Evolutionary conservation across 1,139 yeast species (phyloP), one percentile per base, ranked within the genome.

Genomic region (Debaryomyces nepalensis): DNA sequence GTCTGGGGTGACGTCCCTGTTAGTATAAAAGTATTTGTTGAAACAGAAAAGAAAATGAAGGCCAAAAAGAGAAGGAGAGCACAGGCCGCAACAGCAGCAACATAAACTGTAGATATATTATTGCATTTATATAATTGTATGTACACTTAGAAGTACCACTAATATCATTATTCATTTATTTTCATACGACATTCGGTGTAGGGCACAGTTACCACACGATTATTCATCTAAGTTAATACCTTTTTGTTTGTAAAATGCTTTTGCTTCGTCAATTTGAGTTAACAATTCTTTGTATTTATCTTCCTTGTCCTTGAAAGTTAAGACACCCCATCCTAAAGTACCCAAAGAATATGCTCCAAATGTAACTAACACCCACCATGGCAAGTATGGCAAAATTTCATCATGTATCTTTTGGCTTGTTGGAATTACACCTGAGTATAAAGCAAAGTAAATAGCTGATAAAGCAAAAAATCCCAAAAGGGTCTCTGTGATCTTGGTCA

Each of bases 11-110:
- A 78, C 39, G 82, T 89, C 34, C 95, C 96, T 10, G 74, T 84
- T 10, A 81, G 87, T 24, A 82, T 91, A 49, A 75, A 80, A 46
- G 97, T 82, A 2, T 91, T 91, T 69, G 89, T 96, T 3, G 86
- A 86, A 55, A 80, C 88, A 41, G 97, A 91, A 62, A 80, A 82
- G 67, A 73, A 71, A 55, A 66, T 85, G 57, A 82, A 82, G 50
- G 66, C 68, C 40, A 73, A 66, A 49, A 50, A 47, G 43, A 44
- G 45, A 37, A 26, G 21, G 22, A 42, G 29, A 40, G 23, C 27
- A 33, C 5, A 21, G 8, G 20, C 37, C 6, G 9, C 33, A 12
- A 22, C 35, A 9, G 29, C 9, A 23, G 37, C 30, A 5, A 22
- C 37, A n/a, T 33, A 23, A 16, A 9, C n/a, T 20, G 19, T 15